Base-by-base conservation (phyloP, 768 basidiomycete genomes). In the Pleurotus pulmonarius region DNA sequence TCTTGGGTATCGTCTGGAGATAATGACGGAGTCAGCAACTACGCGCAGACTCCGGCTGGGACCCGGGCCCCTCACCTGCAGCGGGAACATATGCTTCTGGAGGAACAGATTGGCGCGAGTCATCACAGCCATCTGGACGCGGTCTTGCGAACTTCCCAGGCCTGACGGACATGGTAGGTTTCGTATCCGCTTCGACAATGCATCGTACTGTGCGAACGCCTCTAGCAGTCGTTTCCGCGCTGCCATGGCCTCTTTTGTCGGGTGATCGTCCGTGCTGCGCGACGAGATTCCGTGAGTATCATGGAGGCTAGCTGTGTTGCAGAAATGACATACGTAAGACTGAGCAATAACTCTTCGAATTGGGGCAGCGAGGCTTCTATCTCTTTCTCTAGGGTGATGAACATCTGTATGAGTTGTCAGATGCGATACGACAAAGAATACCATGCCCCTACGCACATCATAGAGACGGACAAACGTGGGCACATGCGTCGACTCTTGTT, bases 171-270 rank as follows among this genome's bases (percentile, higher is more conserved):
- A 84, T 0, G 90, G 89, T 13, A 96, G 73, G 57, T 74, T 76
- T 54, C 86, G 83, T 64, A 99, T 92, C 29, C 87, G 85, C 67
- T 95, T 97, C 1, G 94, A 81, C 12, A 98, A 71, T 41, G 83
- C 83, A 64, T 99, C 97, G 67, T 98, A 98, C 49, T 92, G 87
- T 4, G 87, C 81, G 67, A 98, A 94, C 0, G 87, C 83, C 44
- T 92, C 88, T 9, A 98, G 71, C 25, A 99, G 79, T 3, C 85
- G 83, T 66, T 94, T 95, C 58, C 94, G 85, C 0, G 85, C 80
- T 2, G 78, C 73, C 8, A 81, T 77, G 5, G 88, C 90, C 67
- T 90, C 87, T 55, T 81, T 85, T 4, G 79, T 82, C 1, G 85
- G 85, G 49, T 80, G 82, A 59, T 79, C 70, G 38, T 73, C 67